Evolutionary conservation across 257 asterid genomes (phyloP), one percentile per base, ranked within the genome.

Genomic region (Jasminum sambac): DNA sequence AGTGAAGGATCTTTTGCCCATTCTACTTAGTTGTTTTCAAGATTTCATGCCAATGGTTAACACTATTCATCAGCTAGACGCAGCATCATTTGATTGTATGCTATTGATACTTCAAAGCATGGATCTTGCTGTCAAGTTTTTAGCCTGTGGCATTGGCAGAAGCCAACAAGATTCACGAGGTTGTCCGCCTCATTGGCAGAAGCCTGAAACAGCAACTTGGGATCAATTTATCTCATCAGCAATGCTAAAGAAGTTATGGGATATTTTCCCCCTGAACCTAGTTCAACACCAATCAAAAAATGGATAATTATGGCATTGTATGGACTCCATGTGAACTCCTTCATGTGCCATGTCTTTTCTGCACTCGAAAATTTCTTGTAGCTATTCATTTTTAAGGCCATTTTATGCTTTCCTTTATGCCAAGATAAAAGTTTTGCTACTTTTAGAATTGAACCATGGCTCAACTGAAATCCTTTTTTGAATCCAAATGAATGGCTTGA

Each of bases 41-140:
- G 96, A 88, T 78, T 85, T 85, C 82, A 76, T 79, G 74, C 80
- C 90, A 24, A 77, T 79, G 80, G 63, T 81, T 72, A 83, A 80
- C 67, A 75, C 78, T 69, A 66, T 70, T 71, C 73, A 82, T 70
- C 82, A 72, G 58, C 72, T 83, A 61, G 98, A 89, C 70, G 69
- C 69, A 44, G 96, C 72, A 70, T 89, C 98, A 64, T 86, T 79
- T 72, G 95, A 88, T 64, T 89, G 98, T 77, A 74, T 91, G 93
- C 91, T 84, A 66, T 73, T 71, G 68, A 84, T 91, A 68, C 96
- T 94, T 80, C 90, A 91, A 80, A 86, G 91, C 86, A 77, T 87
- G 60, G 96, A 87, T 83, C 81, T 82, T 74, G 70, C 77, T 39
- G 83, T 84, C 77, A 86, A 80, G 60, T 83, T 73, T 83, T 81